Evolutionary conservation across 2,329 filamentous ascomycete species (phyloP), one percentile per base, ranked within the genome.

Genomic region (Claviceps sp.): DNA sequence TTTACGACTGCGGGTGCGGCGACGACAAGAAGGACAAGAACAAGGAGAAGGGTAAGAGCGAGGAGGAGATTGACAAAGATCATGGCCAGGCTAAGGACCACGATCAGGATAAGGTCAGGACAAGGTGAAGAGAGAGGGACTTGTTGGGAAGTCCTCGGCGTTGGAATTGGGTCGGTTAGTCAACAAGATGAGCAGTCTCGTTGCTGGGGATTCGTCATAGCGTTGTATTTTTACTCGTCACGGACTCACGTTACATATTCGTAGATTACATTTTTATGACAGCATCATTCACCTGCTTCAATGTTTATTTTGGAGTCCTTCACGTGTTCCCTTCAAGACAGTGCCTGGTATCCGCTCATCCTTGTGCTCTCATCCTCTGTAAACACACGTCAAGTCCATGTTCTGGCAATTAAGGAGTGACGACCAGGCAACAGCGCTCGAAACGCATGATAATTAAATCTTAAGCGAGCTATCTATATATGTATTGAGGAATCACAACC

Each of bases 1-100:
- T 83, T 62, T 86, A 85, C 65, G 82, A 86, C 62, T 86, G 82
- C 61, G 82, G 82, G 0, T 86, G 82, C 60, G 82, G 79, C 14
- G 82, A 84, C n/a, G 79, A 74, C 18, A 72, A 73, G 59, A 70
- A 74, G 56, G 61, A 62, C 40, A 60, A 58, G 41, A 59, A 49
- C 38, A 70, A 74, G 56, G 61, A 61, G 45, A 60, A 58, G 41
- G 59, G 52, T 6, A 9, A 47, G 3, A 30, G 18, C 18, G 20
- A n/a, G n/a, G 18, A 69, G 50, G 48, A 60, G 48, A 34, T 34
- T 34, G 30, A 11, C 3, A 34, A 34, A 11, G 30, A 11, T 11
- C 9, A 34, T 34, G 3, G 9, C 11, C 30, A 34, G 30, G 30
- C 30, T 34, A 34, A 44, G 6, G 22, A 44, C 2, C 11, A 24